Percentiles rank a stretch among this genome's conserved stretches.
Conservation (phyloP, 148 eudicot genomes). For the Pharnaceum exiguum region DNA sequence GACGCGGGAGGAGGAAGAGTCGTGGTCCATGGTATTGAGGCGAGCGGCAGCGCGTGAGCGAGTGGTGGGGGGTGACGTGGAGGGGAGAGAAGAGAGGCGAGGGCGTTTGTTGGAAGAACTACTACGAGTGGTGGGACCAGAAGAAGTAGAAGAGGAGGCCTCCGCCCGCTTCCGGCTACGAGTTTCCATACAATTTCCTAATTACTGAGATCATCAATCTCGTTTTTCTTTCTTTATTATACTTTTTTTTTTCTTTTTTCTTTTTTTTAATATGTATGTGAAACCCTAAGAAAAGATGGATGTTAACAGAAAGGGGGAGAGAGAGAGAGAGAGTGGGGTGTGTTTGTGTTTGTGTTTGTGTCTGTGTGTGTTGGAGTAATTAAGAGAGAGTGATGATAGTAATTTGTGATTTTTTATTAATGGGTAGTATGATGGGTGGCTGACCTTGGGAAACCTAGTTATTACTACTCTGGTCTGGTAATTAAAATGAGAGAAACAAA, state of each 20-base stretch:
- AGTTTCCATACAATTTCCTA: conserved; percentile 94
- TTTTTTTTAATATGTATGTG: not conserved
- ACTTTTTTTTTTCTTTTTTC: conserved; percentile 10
- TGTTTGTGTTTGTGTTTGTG: too few relatives aligned
- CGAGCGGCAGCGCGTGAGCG: conserved; percentile 41
- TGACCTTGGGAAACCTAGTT: too few relatives aligned
- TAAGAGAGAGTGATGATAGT: too few relatives aligned
- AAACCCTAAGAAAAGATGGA: conserved; percentile 23
- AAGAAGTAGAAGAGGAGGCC: conserved; percentile 87
- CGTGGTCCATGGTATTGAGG: conserved; percentile 58
- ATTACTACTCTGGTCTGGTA: too few relatives aligned
- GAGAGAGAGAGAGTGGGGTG: not conserved
- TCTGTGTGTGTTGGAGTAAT: too few relatives aligned
- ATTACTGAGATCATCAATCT: conserved; percentile 50
- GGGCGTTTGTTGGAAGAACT: conserved; percentile 52
- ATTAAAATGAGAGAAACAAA: too few relatives aligned
- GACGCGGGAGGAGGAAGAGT: conserved; percentile 49
- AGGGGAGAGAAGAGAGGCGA: conserved; percentile 37
- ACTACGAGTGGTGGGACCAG: conserved; percentile 64
- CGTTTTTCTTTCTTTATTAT: conserved; percentile 30
- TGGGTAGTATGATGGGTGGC: too few relatives aligned
- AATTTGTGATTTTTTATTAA: too few relatives aligned
- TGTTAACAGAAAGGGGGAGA: not conserved
- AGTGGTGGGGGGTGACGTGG: conserved; percentile 27
- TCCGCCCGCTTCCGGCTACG: conserved; percentile 99